Conservation (phyloP, 2,329 filamentous ascomycete genomes). For the Penicillium sp. region DNA sequence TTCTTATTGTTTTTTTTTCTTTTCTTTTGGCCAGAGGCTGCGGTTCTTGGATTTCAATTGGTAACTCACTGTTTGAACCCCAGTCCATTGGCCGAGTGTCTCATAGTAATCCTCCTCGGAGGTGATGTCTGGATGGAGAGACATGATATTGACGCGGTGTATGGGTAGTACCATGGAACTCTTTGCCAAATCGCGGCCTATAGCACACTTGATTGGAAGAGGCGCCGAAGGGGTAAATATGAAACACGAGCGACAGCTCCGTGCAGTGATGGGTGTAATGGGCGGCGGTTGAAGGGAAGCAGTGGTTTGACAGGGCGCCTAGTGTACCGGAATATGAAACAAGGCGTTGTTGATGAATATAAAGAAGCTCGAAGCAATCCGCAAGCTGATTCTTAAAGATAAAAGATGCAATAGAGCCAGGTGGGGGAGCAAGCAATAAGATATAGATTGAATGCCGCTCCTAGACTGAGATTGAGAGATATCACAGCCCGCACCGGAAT, state of each 20-base stretch:
- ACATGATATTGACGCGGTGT: slow-evolving; percentile 25
- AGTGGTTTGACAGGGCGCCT: slow-evolving; percentile 1
- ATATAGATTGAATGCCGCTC: slow-evolving; percentile 22
- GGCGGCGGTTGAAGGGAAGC: slow-evolving; percentile 10
- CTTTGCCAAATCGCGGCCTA: slow-evolving; percentile 6
- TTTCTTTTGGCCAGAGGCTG: not conserved
- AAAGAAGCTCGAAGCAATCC: not conserved
- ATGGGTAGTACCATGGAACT: slow-evolving; percentile 28
- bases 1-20: not conserved
- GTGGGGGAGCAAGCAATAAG: slow-evolving; percentile 17
- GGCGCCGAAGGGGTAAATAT: slow-evolving; percentile 19
- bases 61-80: slow-evolving; percentile 31
- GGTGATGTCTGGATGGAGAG: slow-evolving; percentile 22
- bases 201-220: slow-evolving; percentile 19
- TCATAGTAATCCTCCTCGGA: slow-evolving; percentile 31
- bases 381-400: slow-evolving; percentile 17
- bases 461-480: slow-evolving; percentile 27
- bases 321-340: not conserved
- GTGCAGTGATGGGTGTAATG: slow-evolving; percentile 12
- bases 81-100: slow-evolving; percentile 27
- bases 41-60: not conserved
- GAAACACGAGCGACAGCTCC: slow-evolving; percentile 24
- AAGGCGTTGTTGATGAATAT: not conserved
- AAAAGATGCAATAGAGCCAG: slow-evolving; percentile 10
- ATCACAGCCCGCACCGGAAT: slow-evolving; percentile 26